Evolutionary conservation across 2,329 filamentous ascomycete species (phyloP), one percentile per base, ranked within the genome.

Genomic region (Alternaria hordeiaustralica): DNA sequence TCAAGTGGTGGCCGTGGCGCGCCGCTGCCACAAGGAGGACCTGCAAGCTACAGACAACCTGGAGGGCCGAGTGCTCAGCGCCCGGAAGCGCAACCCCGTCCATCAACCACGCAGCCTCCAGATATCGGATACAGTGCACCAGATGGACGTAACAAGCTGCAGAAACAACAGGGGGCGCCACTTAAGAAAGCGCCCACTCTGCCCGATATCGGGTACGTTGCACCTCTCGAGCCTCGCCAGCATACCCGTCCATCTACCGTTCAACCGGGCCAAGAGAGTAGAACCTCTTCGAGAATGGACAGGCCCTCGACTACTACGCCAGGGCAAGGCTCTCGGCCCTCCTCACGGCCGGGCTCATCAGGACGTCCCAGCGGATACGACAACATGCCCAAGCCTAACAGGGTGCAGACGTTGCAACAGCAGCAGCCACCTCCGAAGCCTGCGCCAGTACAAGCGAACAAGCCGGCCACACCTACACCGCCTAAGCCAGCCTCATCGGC

Each of bases 111-210:
- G 64, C 74, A 74, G 46, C 80, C 75, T 51, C 65, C 76, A 18
- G 83, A 83, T 56, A 78, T 82, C 26, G 81, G 82, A 21, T 84
- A 79, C 70, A 72, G 71, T 41, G 81, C 82, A 5, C 71, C 81
- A 55, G 81, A 87, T 41, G 82, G 82, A 33, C 80, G 80, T 46
- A 79, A 78, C 60, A 81, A 80, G 58, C 74, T 82, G 15, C 83
- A 84, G 60, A 81, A 82, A 62, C 77, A 73, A 13, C 70, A 73
- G 46, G 63, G 63, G 13, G 59, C 68, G 50, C 71, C 69, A 5
- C 67, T 75, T 23, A 75, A 75, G 67, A 79, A 79, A 64, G 66
- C 74, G 41, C 70, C 73, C 20, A 75, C 75, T 13, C 46, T 79
- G 25, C 75, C 76, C 12, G 78, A 80, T 53, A 78, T 80, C 62